Conservation (phyloP, 257 asterid genomes). For the Avicennia marina region DNA sequence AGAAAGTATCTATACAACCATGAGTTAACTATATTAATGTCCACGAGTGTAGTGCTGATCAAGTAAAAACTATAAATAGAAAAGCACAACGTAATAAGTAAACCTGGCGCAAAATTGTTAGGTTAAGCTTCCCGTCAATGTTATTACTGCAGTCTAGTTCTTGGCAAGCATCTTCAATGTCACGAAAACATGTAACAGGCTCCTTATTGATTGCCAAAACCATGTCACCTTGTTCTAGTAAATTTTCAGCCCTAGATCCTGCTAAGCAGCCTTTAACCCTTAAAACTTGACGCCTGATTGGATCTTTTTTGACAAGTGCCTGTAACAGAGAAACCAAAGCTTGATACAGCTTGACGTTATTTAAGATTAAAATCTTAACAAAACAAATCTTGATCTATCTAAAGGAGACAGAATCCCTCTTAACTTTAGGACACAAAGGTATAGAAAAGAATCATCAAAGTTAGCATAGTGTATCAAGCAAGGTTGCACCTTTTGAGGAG, state of each 20-base stretch:
- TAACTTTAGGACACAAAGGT: too few species aligned
- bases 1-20: neutral
- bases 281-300: constrained; percentile 85
- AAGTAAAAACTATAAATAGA: too few species aligned
- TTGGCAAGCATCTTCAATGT: constrained; percentile 89
- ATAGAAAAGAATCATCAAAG: too few species aligned
- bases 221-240: constrained; percentile 91
- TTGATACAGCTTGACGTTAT: too few species aligned
- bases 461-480: neutral
- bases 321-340: constrained; percentile 25
- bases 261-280: constrained; percentile 95
- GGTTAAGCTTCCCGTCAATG: constrained; percentile 49
- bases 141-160: constrained; percentile 50
- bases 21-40: neutral
- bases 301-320: constrained; percentile 88
- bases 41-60: constrained; percentile 1
- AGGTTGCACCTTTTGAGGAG: neutral
- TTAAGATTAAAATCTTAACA: too few species aligned
- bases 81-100: neutral
- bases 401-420: too few species aligned
- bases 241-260: constrained; percentile 80
- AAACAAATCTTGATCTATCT: constrained; percentile 1
- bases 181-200: constrained; percentile 88
- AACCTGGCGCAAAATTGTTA: constrained; percentile 97
- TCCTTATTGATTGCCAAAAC: constrained; percentile 84